Conservation (phyloP, 1,284 basidiomycete species). For the Marasmius tenuissimus region DNA sequence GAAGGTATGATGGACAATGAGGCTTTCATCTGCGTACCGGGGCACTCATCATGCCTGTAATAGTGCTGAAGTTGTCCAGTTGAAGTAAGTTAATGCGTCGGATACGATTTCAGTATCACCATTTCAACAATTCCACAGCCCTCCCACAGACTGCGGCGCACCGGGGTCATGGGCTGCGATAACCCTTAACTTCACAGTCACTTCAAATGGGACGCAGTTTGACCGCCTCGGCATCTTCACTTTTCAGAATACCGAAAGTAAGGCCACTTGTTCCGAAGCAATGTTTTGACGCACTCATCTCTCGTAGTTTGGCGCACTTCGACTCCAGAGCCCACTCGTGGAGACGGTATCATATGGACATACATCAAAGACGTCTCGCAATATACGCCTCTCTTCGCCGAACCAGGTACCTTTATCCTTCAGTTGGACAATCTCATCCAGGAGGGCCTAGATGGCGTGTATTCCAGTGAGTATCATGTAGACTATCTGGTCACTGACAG, state of each 20-base stretch:
- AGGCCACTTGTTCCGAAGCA: conserved; percentile 18
- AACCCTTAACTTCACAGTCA: conserved; percentile 75
- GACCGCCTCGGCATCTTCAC: conserved; percentile 74
- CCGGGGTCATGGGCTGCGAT: conserved; percentile 75
- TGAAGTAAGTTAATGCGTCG: conserved; percentile 44
- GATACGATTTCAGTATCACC: not conserved
- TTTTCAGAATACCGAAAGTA: conserved; percentile 75
- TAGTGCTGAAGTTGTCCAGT: conserved; percentile 67
- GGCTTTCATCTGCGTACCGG: not conserved
- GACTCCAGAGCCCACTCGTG: conserved; percentile 70
- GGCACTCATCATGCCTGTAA: not conserved
- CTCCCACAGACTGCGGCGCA: conserved; percentile 70
- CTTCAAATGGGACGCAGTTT: conserved; percentile 76
- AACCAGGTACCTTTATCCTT: conserved; percentile 66
- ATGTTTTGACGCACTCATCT: not conserved
- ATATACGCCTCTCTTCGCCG: conserved; percentile 67
- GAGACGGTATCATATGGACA: conserved; percentile 77
- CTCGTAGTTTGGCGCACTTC: conserved; percentile 72
- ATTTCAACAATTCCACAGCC: conserved; percentile 37
- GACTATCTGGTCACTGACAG: not conserved
- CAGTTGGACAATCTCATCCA: conserved; percentile 71
- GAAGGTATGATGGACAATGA: conserved; percentile 42
- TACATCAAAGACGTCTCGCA: conserved; percentile 75
- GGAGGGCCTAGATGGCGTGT: conserved; percentile 59
- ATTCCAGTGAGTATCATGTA: conserved; percentile 51